Percentiles rank a stretch among this genome's conserved stretches.
These are phyloP conservation scores for Fomitopsis serialis DNA, from an alignment of 768 basidiomycete genomes.

Conservation along the genomic window DNA sequence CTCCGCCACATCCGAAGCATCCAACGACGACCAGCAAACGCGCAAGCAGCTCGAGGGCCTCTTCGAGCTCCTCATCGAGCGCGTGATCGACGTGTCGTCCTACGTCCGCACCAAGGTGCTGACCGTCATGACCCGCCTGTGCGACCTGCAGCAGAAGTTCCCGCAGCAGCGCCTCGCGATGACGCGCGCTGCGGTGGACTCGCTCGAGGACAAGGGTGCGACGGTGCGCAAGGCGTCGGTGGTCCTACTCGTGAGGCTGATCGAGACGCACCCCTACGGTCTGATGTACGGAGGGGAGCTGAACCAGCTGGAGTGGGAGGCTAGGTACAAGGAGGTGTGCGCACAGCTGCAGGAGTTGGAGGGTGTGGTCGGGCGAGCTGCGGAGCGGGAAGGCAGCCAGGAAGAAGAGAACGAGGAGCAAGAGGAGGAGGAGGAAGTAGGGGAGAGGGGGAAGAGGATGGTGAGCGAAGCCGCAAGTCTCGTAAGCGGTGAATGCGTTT, in stretches of 20 bases:
- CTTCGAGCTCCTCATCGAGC: conserved; percentile 79
- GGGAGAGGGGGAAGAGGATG: conserved; percentile 16
- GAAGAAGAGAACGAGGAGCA: conserved; percentile 22
- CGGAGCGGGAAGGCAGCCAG: conserved; percentile 31
- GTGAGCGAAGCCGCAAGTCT: conserved; percentile 19
- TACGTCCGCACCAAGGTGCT: conserved; percentile 93
- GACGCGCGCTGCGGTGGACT: conserved; percentile 68
- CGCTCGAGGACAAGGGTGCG: conserved; percentile 86
- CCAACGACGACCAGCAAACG: conserved; percentile 41
- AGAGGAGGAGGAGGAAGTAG: conserved; percentile 21
- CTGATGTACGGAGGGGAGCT: conserved; percentile 79
- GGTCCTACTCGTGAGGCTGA: conserved; percentile 64
- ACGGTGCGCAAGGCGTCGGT: conserved; percentile 84
- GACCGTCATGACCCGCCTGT: conserved; percentile 66
- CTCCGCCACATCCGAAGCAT: conserved; percentile 43
- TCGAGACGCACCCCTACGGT: conserved; percentile 87
- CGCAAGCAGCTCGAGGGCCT: conserved; percentile 76
- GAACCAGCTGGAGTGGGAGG: conserved; percentile 66
- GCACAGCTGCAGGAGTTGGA: conserved; percentile 71
- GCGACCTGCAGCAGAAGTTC: conserved; percentile 74
- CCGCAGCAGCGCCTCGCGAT: conserved; percentile 80
- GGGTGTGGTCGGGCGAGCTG: conserved; percentile 56
- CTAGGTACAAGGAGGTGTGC: conserved; percentile 56
- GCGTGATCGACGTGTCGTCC: conserved; percentile 82
- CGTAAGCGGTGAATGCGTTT: conserved; percentile 10